These are phyloP conservation scores for Phytophthora pisi DNA, from an alignment of 352 stramenopile genomes.

Conservation along the genomic window DNA sequence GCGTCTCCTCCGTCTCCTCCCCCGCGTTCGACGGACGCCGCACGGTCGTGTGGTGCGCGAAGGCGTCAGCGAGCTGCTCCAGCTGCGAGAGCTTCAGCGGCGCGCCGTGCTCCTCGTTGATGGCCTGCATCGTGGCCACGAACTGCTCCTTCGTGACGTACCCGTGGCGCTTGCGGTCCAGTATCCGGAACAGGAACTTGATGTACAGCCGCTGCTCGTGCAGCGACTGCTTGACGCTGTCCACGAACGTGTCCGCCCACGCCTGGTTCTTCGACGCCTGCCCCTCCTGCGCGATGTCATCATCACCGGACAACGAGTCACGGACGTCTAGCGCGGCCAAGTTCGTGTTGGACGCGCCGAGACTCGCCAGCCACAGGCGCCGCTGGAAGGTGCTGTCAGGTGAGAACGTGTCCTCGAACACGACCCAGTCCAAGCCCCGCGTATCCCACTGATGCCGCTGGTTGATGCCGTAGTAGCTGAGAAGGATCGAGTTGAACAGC, in stretches of 20 bases:
- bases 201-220: conserved; percentile 84
- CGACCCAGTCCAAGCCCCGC: conserved; percentile 61
- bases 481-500: conserved; percentile 68
- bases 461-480: conserved; percentile 70
- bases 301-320: conserved; percentile 33
- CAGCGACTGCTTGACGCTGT: conserved; percentile 73
- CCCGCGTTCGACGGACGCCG: conserved; percentile 28
- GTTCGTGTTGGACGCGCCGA: conserved; percentile 60
- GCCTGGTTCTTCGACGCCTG: conserved; percentile 45
- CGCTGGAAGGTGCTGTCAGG: conserved; percentile 68
- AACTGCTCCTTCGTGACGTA: conserved; percentile 76
- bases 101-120: conserved; percentile 73
- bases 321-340: conserved; percentile 34
- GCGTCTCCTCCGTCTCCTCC: conserved; percentile 34
- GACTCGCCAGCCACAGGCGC: conserved; percentile 64
- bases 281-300: conserved; percentile 39
- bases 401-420: conserved; percentile 85
- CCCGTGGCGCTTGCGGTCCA: conserved; percentile 70
- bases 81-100: conserved; percentile 65
- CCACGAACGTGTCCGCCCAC: conserved; percentile 73
- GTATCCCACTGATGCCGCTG: conserved; percentile 43
- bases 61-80: conserved; percentile 71
- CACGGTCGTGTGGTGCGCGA: conserved; percentile 45
- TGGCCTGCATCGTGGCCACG: conserved; percentile 72
- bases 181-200: conserved; percentile 80